Percentiles rank a stretch among this genome's conserved stretches.
phyloP scores from a whole-genome alignment of 352 stramenopile species.

The Globisporangium echinulatum region DNA sequence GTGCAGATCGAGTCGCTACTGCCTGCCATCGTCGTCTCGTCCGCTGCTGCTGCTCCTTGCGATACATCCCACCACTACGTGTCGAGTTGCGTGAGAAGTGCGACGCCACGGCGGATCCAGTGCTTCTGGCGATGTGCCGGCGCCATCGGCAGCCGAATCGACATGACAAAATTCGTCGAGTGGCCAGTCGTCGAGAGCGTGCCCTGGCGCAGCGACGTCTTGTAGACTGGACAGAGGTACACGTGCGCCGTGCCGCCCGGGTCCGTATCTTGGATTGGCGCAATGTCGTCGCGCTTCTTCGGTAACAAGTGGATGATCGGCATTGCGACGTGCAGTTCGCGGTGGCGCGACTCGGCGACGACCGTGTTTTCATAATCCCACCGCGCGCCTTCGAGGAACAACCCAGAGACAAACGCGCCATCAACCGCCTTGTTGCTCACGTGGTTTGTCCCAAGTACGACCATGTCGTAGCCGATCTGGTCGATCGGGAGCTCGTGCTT shows the following conservation, averaged over 20 bases:
- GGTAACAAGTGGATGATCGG: slow-evolving; percentile 84
- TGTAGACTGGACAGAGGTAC: slow-evolving; percentile 91
- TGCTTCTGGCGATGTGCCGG: slow-evolving; percentile 87
- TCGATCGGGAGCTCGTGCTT: slow-evolving; percentile 90
- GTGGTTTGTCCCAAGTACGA: slow-evolving; percentile 49
- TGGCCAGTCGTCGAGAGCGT: slow-evolving; percentile 92
- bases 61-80: slow-evolving; percentile 24
- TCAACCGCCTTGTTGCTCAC: slow-evolving; percentile 64
- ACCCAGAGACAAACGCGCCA: slow-evolving; percentile 83
- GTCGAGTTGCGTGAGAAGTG: slow-evolving; percentile 92
- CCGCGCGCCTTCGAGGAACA: slow-evolving; percentile 89
- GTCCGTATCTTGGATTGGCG: slow-evolving; percentile 86
- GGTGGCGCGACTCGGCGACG: slow-evolving; percentile 78
- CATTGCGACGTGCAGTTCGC: slow-evolving; percentile 85
- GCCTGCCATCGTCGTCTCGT: too few relatives aligned
- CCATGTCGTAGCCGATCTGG: slow-evolving; percentile 87
- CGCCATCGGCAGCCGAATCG: slow-evolving; percentile 88
- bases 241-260: slow-evolving; percentile 86
- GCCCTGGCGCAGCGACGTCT: slow-evolving; percentile 87
- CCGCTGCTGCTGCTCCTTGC: too few relatives aligned
- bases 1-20: too few relatives aligned
- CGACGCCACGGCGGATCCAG: slow-evolving; percentile 93
- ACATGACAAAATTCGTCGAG: slow-evolving; percentile 96
- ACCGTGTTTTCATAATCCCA: slow-evolving; percentile 66
- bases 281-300: slow-evolving; percentile 73